Evolutionary conservation across 352 stramenopile species (phyloP).

Genomic region (Phytophthora niederhauseri): DNA sequence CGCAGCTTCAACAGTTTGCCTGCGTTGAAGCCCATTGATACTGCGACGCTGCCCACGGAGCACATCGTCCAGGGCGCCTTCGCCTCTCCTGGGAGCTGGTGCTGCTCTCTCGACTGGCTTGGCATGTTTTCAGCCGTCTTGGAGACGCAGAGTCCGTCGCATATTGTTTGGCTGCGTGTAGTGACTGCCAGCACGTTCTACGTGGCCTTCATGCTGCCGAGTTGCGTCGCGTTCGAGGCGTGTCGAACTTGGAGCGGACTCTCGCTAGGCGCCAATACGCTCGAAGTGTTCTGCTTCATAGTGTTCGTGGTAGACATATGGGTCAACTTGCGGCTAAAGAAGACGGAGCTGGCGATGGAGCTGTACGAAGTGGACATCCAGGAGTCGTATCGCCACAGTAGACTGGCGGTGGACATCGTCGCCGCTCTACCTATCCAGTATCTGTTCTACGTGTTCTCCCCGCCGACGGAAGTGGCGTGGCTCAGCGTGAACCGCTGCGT

Average conservation of each 20-base stretch:
- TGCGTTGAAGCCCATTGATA: not conserved
- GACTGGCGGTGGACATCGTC: slow-evolving; percentile 52
- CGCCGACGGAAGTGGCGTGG: slow-evolving; percentile 34
- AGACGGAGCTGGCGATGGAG: slow-evolving; percentile 51
- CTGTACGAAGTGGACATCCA: slow-evolving; percentile 57
- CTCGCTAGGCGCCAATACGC: slow-evolving; percentile 29
- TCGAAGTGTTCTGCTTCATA: slow-evolving; percentile 45
- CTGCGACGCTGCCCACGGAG: not conserved
- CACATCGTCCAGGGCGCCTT: slow-evolving; percentile 2
- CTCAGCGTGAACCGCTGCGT: slow-evolving; percentile 52
- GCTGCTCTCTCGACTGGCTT: slow-evolving; percentile 1
- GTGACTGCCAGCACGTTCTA: slow-evolving; percentile 45
- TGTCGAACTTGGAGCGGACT: slow-evolving; percentile 43
- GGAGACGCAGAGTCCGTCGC: slow-evolving; percentile 43
- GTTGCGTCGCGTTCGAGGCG: slow-evolving; percentile 54
- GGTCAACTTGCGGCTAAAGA: slow-evolving; percentile 58
- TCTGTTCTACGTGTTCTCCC: slow-evolving; percentile 20
- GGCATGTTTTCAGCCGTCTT: slow-evolving; percentile 21
- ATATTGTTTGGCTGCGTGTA: slow-evolving; percentile 52
- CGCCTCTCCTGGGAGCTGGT: not conserved
- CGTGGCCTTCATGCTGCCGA: slow-evolving; percentile 53
- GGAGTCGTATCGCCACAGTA: slow-evolving; percentile 45
- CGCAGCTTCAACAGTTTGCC: slow-evolving; percentile 3
- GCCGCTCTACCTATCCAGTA: slow-evolving; percentile 54
- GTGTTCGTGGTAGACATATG: slow-evolving; percentile 57